Evolutionary conservation across 2,329 filamentous ascomycete genomes (phyloP), one percentile per base, ranked within the genome.

Genomic region (Microcyclosporella mali): DNA sequence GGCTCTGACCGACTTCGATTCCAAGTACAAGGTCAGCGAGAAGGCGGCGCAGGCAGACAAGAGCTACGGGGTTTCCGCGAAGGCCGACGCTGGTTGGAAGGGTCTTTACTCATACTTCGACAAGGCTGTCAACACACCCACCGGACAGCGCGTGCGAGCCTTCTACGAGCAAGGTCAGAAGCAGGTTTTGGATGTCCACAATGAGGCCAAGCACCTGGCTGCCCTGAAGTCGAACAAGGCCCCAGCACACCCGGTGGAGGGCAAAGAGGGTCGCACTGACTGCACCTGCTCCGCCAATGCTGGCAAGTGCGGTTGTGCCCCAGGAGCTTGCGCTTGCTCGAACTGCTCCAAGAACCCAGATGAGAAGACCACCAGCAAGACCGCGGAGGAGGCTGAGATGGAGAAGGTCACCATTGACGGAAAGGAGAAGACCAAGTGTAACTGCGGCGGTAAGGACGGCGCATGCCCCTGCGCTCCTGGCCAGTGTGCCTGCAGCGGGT

Each of bases 131-230:
- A 83, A 77, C 63, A 94, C 88, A 0, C 88, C 88, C 8, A 94
- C 88, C 1, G 92, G 92, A 56, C 81, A 89, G 73, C 88, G 84
- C 69, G 71, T 98, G 48, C 84, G 86, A 56, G 74, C 82, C 50
- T 98, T 98, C 71, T 98, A 98, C 70, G 77, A 82, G 6, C 75
- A 87, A 56, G 79, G 85, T 51, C 82, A 84, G 64, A 88, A 88
- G 71, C 89, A 97, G 69, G 88, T 95, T 25, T 76, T 88, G 58
- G 92, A 98, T 63, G 92, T 98, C 35, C 92, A 98, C 70, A 77
- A 75, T 50, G 92, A 98, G 75, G 92, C 92, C 25, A 78, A 84
- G 51, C 82, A 92, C 56, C 74, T 98, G 41, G 90, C 90, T 37
- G 81, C 94, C 53, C 68, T 98, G 55, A 95, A 95, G 82, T 82